Percentiles rank a stretch among this genome's conserved stretches.
These are phyloP conservation scores for Huntiella abstrusa DNA, from an alignment of 2,329 filamentous ascomycete genomes.

Conservation along the genomic window DNA sequence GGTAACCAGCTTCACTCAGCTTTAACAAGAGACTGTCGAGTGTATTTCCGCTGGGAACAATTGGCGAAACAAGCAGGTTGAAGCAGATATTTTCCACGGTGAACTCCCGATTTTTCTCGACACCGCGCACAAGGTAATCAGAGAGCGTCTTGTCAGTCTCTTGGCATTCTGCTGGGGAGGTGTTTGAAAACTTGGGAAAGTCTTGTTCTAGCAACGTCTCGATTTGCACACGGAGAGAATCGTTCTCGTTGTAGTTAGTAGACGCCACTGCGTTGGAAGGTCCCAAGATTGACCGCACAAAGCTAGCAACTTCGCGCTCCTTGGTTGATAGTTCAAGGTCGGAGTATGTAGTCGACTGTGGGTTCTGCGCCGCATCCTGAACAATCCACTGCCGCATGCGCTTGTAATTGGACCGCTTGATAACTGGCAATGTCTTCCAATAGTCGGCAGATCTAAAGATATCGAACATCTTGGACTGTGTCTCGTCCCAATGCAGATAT, in stretches of 20 bases:
- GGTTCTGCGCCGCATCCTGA: neutral
- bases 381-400: constrained; percentile 7
- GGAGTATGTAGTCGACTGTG: neutral
- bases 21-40: constrained; percentile 53
- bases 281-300: constrained; percentile 9
- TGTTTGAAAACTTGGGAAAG: constrained; percentile 4
- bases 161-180: neutral
- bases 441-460: constrained; percentile 5
- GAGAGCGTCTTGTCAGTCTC: constrained; percentile 5
- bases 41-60: constrained; percentile 46
- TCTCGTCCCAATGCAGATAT: constrained; percentile 9
- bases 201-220: constrained; percentile 7
- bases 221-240: constrained; percentile 3
- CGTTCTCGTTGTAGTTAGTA: neutral
- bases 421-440: constrained; percentile 9
- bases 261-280: neutral
- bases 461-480: constrained; percentile 7
- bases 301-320: constrained; percentile 7
- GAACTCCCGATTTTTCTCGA: constrained; percentile 1
- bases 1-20: constrained; percentile 34
- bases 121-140: constrained; percentile 8
- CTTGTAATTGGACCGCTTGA: constrained; percentile 11
- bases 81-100: constrained; percentile 34
- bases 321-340: neutral
- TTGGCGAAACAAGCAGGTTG: constrained; percentile 44